Conservation (phyloP, 2,329 filamentous ascomycete genomes). For the Calycina herbarum region DNA sequence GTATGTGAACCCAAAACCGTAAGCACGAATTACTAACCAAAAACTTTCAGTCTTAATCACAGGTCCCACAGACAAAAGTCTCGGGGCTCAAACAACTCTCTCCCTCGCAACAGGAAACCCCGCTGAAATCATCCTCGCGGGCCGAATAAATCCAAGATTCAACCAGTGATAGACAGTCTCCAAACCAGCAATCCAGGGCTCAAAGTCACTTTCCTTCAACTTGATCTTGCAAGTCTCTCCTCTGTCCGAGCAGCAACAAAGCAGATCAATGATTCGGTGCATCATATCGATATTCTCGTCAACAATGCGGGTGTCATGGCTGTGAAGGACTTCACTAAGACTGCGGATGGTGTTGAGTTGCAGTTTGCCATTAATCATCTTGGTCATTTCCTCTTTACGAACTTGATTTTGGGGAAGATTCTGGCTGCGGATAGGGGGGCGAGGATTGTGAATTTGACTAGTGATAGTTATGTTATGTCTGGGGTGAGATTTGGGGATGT, state of each 20-base stretch:
- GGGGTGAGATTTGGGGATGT: constrained; percentile 38
- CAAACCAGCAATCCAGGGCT: constrained; percentile 10
- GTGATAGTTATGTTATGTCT: constrained; percentile 21
- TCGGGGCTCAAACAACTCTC: neutral
- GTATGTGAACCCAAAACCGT: no score
- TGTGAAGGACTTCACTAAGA: constrained; percentile 36
- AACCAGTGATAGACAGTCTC: constrained; percentile 13
- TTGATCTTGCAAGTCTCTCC: constrained; percentile 42
- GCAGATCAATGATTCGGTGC: constrained; percentile 37
- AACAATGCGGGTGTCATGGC: constrained; percentile 31
- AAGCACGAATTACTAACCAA: no score
- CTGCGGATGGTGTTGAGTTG: constrained; percentile 41
- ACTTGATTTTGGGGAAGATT: constrained; percentile 20
- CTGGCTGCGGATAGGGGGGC: constrained; percentile 1
- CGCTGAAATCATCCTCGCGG: constrained; percentile 18
- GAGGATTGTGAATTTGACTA: no score
- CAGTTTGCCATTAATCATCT: neutral
- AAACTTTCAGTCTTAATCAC: neutral
- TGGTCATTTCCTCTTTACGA: constrained; percentile 12
- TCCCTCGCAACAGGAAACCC: neutral
- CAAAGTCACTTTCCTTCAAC: constrained; percentile 8
- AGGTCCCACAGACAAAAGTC: neutral
- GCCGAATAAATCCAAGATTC: constrained; percentile 11
- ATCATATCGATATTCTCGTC: constrained; percentile 37
- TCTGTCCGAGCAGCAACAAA: constrained; percentile 42